These are phyloP conservation scores for Zopfochytrium polystomum DNA, from an alignment of 371 early-diverging fungal genomes.

Conservation along the genomic window DNA sequence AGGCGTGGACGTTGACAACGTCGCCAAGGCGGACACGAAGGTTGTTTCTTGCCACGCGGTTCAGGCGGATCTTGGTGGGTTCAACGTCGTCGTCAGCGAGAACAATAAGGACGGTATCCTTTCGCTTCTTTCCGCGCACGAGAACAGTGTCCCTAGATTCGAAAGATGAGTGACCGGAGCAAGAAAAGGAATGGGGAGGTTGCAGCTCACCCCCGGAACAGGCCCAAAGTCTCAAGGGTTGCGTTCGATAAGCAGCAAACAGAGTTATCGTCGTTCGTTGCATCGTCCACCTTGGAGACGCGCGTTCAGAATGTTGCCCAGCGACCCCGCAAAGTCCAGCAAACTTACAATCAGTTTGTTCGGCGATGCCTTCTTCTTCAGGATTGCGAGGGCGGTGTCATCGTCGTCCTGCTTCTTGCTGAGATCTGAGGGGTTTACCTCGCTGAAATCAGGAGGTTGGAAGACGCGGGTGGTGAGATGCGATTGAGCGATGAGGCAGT, in stretches of 20 bases:
- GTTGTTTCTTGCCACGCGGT: conserved; percentile 97
- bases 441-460: conserved; percentile 24
- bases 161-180: background rate
- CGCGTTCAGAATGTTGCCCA: no score
- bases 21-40: conserved; percentile 97
- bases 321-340: no score
- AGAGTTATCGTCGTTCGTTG: conserved; percentile 95
- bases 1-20: conserved; percentile 94
- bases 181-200: conserved; percentile 9
- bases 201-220: conserved; percentile 67
- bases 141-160: conserved; percentile 83
- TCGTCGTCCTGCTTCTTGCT: conserved; percentile 21
- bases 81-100: conserved; percentile 90
- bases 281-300: no score
- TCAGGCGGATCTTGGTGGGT: conserved; percentile 88
- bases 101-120: conserved; percentile 94
- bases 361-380: conserved; percentile 90
- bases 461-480: background rate
- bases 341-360: conserved; percentile 96
- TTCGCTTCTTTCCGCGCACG: conserved; percentile 98
- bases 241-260: conserved; percentile 84
- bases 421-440: conserved; percentile 44
- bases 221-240: conserved; percentile 88
- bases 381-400: conserved; percentile 67
- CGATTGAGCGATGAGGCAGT: background rate